A percentile compares a stretch with the other conserved stretches of the same genome.
Evolutionary conservation across 768 basidiomycete genomes (phyloP).

Genomic region (Asterophora lycoperdoides): DNA sequence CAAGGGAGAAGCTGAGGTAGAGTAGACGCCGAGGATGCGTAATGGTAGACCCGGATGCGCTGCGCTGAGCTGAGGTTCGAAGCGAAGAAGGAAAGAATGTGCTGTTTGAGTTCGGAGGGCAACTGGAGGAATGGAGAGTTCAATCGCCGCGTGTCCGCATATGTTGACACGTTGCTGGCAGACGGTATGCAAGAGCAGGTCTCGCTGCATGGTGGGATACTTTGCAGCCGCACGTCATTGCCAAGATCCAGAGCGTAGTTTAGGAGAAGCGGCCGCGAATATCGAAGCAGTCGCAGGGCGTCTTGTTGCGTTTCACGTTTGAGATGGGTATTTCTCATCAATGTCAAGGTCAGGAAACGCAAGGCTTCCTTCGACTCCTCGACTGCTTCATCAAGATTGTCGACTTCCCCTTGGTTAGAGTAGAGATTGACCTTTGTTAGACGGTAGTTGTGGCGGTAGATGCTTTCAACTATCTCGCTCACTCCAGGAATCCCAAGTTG

Average conservation of each 20-base stretch:
- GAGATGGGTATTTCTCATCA: slow-evolving; percentile 41
- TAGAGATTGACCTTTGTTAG: slow-evolving; percentile 47
- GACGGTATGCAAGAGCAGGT: background rate
- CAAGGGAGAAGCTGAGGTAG: slow-evolving; percentile 33
- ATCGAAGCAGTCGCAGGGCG: slow-evolving; percentile 47
- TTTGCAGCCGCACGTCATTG: background rate
- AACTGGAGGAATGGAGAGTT: slow-evolving; percentile 36
- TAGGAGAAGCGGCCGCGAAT: slow-evolving; percentile 49
- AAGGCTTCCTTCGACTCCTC: slow-evolving; percentile 25
- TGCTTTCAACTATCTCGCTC: slow-evolving; percentile 39
- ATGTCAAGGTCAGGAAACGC: slow-evolving; percentile 26
- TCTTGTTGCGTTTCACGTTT: slow-evolving; percentile 38
- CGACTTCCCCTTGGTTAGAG: slow-evolving; percentile 36
- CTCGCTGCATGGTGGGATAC: background rate
- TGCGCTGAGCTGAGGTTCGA: slow-evolving; percentile 54
- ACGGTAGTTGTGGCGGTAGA: slow-evolving; percentile 42
- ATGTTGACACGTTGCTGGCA: background rate
- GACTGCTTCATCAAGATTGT: slow-evolving; percentile 10
- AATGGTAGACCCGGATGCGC: slow-evolving; percentile 47
- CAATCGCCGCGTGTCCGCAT: background rate
- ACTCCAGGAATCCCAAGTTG: slow-evolving; percentile 43
- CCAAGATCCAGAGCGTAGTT: slow-evolving; percentile 18
- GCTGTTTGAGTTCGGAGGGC: slow-evolving; percentile 53
- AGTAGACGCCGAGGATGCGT: slow-evolving; percentile 43
- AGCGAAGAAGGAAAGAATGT: slow-evolving; percentile 55